Evolutionary conservation across 2,329 filamentous ascomycete genomes (phyloP).

Genomic region (Parastagonospora nodorum): DNA sequence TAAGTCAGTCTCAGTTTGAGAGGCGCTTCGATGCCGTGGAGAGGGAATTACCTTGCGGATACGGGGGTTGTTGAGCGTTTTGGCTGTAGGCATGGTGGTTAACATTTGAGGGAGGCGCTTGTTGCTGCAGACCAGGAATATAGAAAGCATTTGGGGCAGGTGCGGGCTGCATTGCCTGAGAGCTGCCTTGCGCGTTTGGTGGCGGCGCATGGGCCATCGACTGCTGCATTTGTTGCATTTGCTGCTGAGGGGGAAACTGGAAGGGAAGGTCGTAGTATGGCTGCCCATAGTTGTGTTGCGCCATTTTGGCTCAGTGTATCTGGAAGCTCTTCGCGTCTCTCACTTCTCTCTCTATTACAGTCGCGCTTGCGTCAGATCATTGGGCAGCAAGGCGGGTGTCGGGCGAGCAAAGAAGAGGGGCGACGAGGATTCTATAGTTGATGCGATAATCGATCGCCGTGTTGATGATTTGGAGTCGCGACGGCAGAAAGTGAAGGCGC

Average conservation of each 20-base stretch:
- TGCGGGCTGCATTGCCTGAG: constrained; percentile 16
- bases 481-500: not conserved
- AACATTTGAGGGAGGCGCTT: constrained; percentile 24
- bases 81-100: constrained; percentile 31
- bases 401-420: constrained; percentile 4
- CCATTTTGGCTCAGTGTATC: constrained; percentile 23
- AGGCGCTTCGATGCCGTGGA: not conserved
- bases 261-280: constrained; percentile 32
- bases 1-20: constrained; percentile 2
- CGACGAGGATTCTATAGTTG: constrained; percentile 1
- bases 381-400: constrained; percentile 1
- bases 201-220: constrained; percentile 6
- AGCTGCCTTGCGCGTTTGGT: constrained; percentile 8
- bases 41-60: constrained; percentile 14
- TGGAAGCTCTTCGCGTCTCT: constrained; percentile 20
- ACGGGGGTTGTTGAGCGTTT: constrained; percentile 30
- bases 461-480: constrained; percentile 1
- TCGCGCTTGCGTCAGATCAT: constrained; percentile 22
- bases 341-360: constrained; percentile 11
- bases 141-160: constrained; percentile 19
- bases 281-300: constrained; percentile 35
- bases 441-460: constrained; percentile 8
- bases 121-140: constrained; percentile 9
- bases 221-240: constrained; percentile 11
- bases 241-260: constrained; percentile 21